A percentile compares a stretch with the other conserved stretches of the same genome.
Conservation (phyloP, 805 yeast species). For the Scheffersomyces coipomensis region DNA sequence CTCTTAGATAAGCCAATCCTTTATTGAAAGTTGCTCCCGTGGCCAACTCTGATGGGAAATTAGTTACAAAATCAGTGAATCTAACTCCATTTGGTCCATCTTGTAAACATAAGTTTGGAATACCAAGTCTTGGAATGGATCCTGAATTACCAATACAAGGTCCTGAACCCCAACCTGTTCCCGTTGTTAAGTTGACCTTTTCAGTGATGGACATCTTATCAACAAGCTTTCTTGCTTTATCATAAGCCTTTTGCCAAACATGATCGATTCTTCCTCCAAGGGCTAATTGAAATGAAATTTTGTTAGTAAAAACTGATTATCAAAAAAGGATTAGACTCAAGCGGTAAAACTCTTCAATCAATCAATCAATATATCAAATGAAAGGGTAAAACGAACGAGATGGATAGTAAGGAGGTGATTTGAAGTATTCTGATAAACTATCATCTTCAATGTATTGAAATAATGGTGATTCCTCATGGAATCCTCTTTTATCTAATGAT, state of each 20-base stretch:
- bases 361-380: neutral
- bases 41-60: slow-evolving; percentile 59
- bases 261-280: slow-evolving; percentile 47
- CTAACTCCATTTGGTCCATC: slow-evolving; percentile 66
- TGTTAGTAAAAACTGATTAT: slow-evolving; percentile 9
- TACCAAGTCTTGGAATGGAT: slow-evolving; percentile 51
- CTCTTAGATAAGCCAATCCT: slow-evolving; percentile 50
- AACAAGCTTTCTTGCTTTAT: slow-evolving; percentile 53
- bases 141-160: slow-evolving; percentile 66
- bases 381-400: slow-evolving; percentile 20
- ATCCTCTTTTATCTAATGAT: slow-evolving; percentile 18
- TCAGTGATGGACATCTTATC: slow-evolving; percentile 56
- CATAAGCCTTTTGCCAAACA: slow-evolving; percentile 58
- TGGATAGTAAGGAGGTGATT: slow-evolving; percentile 32
- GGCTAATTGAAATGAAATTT: slow-evolving; percentile 15
- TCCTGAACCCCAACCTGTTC: slow-evolving; percentile 63
- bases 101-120: slow-evolving; percentile 56
- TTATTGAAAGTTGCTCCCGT: slow-evolving; percentile 58
- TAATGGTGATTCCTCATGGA: slow-evolving; percentile 31
- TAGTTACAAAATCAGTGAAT: slow-evolving; percentile 53
- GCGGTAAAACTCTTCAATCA: too few species aligned
- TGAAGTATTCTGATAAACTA: slow-evolving; percentile 23
- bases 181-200: slow-evolving; percentile 62
- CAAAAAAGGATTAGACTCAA: too few species aligned
- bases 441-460: slow-evolving; percentile 24